Base-by-base conservation (phyloP, 768 basidiomycete genomes). In the Tylopilus felleus region DNA sequence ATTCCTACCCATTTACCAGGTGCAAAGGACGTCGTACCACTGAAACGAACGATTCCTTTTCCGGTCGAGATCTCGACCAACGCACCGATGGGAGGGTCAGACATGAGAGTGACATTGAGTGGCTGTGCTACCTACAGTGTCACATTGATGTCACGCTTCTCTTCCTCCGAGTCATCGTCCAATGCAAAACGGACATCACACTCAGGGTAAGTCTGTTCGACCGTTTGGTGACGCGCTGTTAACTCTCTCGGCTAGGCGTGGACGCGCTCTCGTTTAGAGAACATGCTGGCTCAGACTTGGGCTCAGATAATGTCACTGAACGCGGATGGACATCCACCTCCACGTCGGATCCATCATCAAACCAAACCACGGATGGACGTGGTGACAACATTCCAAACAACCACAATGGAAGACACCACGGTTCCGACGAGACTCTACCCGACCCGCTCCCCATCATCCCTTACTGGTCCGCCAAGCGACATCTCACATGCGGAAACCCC, bases 1-100 rank as follows among this genome's bases (percentile, higher is more conserved):
- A 98, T 84, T 10, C 97, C 97, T 47, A 97, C 80, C 96, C 96
- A 99, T 78, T 89, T 93, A 0, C 97, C 97, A 2, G 83, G 71
- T 21, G 90, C 81, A 69, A 98, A 98, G 2, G 80, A 77, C 0
- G 96, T 95, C 29, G 82, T 58, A 0, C 96, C 97, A 47, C 79
- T 81, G 77, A 93, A 99, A 22, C 94, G 80, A 43, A 98, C 88
- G 43, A 86, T 76, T 3, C 97, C 97, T 35, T 83, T 79, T 17
- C 95, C 94, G 36, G 86, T 84, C 0, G 86, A 73, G 42, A 94
- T 83, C 51, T 86, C 81, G 16, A 97, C 95, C 51, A 89, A 80
- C 4, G 92, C 80, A 29, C 89, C 88, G 45, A 92, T 67, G 5
- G 80, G 69, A 31, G 77, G 75, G 27, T 82, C 81, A n/a, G 41